Base-by-base conservation (phyloP, 768 basidiomycete genomes). In the Phanerochaete sordida region DNA sequence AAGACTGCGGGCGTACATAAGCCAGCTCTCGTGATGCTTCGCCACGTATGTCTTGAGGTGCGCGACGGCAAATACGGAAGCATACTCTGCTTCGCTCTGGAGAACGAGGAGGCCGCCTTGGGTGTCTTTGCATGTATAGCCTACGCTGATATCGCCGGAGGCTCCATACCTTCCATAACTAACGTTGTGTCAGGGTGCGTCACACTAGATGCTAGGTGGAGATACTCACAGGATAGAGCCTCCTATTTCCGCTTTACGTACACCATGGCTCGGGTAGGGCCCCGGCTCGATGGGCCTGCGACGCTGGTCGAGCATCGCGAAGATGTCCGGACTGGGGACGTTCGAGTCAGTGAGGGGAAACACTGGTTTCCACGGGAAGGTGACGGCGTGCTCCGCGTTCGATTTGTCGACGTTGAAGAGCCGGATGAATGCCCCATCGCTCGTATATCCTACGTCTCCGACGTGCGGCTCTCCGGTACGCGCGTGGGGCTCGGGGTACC, bases 331-430 rank as follows among this genome's bases (percentile, higher is more conserved):
- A 19, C 8, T 6, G 4, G 19, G 39, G n/a, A n/a, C n/a, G n/a
- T n/a, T n/a, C 19, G 19, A 16, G 4, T 43, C 39, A 4, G 19
- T 43, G 39, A 12, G 8, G 19, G 7, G 8, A 16, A 43, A 43
- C 39, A 9, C 11, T 9, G 4, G 4, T 4, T 4, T 6, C 39
- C 39, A 43, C 4, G 7, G 4, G 39, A 4, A 43, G 8, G 39
- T 11, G 39, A 43, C 39, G 4, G 7, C 19, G 39, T 43, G 8
- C 39, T 43, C 11, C 11, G 39, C 8, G 11, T 6, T 19, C 4
- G 39, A 9, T 6, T 4, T 43, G 39, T 43, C 19, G 50, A 57
- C 49, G 48, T 59, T 62, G 52, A 62, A 59, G 26, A 62, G 50
- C 7, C 52, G 27, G n/a, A 47, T 24, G 37, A 62, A 62, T 5